Evolutionary conservation across 352 stramenopile genomes (phyloP).

Genomic region (Globisporangium cylindrosporum): DNA sequence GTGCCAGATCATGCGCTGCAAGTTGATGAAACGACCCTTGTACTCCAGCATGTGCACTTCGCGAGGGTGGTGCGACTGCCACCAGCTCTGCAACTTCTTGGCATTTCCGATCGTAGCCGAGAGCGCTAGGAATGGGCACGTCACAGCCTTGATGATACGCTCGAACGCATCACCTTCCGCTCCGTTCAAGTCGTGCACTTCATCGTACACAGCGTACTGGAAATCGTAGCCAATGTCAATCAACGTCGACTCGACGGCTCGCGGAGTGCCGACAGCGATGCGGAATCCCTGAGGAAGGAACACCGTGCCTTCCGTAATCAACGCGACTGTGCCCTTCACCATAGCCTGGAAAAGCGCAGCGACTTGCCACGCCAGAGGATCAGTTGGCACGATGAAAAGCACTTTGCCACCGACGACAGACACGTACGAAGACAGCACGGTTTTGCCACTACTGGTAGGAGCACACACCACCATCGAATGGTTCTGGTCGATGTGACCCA

Average conservation of each 20-base stretch:
- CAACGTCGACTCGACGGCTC: slow-evolving; percentile 93
- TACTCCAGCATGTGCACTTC: slow-evolving; percentile 94
- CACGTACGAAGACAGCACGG: slow-evolving; percentile 86
- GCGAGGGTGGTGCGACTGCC: slow-evolving; percentile 85
- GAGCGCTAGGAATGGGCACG: slow-evolving; percentile 96
- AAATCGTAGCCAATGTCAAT: slow-evolving; percentile 91
- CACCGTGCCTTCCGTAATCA: slow-evolving; percentile 92
- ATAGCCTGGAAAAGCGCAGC: slow-evolving; percentile 98
- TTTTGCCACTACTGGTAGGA: slow-evolving; percentile 97
- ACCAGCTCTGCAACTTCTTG: slow-evolving; percentile 92
- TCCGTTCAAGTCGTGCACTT: slow-evolving; percentile 98
- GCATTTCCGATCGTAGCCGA: slow-evolving; percentile 98
- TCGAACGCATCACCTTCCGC: slow-evolving; percentile 96
- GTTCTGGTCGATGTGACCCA: slow-evolving; percentile 93
- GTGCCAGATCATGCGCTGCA: slow-evolving; percentile 96
- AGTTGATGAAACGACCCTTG: slow-evolving; percentile 97
- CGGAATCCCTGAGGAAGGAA: slow-evolving; percentile 80
- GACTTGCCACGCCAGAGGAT: slow-evolving; percentile 98
- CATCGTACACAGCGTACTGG: slow-evolving; percentile 98
- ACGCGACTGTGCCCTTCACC: slow-evolving; percentile 94
- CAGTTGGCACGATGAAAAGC: slow-evolving; percentile 92
- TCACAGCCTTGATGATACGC: slow-evolving; percentile 93
- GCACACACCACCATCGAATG: slow-evolving; percentile 97
- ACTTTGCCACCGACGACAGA: slow-evolving; percentile 79
- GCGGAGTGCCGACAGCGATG: slow-evolving; percentile 96